Evolutionary conservation across 805 yeast genomes (phyloP).

Genomic region (Cyberlindnera mississippiensis): DNA sequence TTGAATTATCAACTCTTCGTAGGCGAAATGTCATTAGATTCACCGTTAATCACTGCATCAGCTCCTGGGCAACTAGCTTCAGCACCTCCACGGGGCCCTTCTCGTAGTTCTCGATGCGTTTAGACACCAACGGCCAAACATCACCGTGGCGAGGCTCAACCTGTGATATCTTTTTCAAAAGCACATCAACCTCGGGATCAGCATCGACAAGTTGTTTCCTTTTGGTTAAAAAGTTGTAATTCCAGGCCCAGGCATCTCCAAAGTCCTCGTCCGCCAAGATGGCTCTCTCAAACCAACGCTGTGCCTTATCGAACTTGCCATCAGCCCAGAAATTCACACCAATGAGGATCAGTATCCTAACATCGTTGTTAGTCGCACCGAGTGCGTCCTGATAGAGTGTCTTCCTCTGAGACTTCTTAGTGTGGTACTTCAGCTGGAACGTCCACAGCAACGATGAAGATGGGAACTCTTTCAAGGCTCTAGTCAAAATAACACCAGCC

Average conservation of each 20-base stretch:
- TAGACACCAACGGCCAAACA: conserved; percentile 50
- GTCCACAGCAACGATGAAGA: conserved; percentile 62
- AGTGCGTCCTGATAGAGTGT: conserved; percentile 68
- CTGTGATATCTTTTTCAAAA: conserved; percentile 35
- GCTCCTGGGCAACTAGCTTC: conserved; percentile 17
- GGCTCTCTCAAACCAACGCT: conserved; percentile 72
- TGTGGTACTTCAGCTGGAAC: conserved; percentile 43
- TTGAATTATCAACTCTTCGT: too few species aligned
- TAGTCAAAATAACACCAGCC: conserved; percentile 51
- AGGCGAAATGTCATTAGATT: not conserved
- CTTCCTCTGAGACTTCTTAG: conserved; percentile 49
- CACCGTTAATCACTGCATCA: not conserved
- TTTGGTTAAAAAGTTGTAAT: conserved; percentile 41
- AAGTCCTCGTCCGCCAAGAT: conserved; percentile 46
- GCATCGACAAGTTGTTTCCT: conserved; percentile 22
- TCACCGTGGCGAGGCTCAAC: conserved; percentile 61
- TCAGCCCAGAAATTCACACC: conserved; percentile 67
- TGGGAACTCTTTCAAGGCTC: conserved; percentile 58
- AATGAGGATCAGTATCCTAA: conserved; percentile 54
- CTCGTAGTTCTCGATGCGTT: conserved; percentile 45
- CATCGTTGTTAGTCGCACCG: conserved; percentile 56
- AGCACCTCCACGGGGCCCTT: conserved; percentile 39
- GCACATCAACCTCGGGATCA: conserved; percentile 32
- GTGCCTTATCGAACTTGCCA: conserved; percentile 59
- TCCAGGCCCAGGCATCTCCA: conserved; percentile 81